Evolutionary conservation across 164 flowering plant genomes (phyloP).

Genomic region (Tetracentron sinense): DNA sequence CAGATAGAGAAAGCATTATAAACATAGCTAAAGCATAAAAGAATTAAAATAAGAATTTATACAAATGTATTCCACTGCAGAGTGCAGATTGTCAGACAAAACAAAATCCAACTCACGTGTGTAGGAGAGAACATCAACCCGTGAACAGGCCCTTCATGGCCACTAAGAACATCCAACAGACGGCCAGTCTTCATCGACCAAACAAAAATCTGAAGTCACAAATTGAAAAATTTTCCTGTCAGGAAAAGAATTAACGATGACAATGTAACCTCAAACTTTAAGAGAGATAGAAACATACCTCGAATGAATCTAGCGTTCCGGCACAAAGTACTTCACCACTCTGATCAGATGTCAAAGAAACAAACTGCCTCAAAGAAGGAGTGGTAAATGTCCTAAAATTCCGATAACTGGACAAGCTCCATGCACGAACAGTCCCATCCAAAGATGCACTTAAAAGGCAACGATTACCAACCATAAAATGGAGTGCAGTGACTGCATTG

Average conservation of each 20-base stretch:
- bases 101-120: slow-evolving; percentile 48
- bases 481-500: slow-evolving; percentile 92
- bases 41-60: not conserved
- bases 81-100: not conserved
- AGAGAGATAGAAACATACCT: slow-evolving; percentile 41
- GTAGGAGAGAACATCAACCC: slow-evolving; percentile 93
- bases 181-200: slow-evolving; percentile 99
- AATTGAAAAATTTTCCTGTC: not conserved
- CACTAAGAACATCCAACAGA: slow-evolving; percentile 87
- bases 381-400: slow-evolving; percentile 92
- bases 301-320: slow-evolving; percentile 93
- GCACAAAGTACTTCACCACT: slow-evolving; percentile 99
- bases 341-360: slow-evolving; percentile 91
- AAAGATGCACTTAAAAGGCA: slow-evolving; percentile 91
- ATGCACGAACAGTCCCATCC: slow-evolving; percentile 99
- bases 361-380: slow-evolving; percentile 86
- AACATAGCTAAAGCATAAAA: too few species aligned
- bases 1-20: not conserved
- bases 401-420: slow-evolving; percentile 93
- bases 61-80: not conserved
- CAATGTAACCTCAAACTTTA: not conserved
- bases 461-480: slow-evolving; percentile 76
- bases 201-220: slow-evolving; percentile 63
- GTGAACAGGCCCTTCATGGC: slow-evolving; percentile 98
- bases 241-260: slow-evolving; percentile 3